Evolutionary conservation across 768 basidiomycete genomes (phyloP), one percentile per base, ranked within the genome.

Genomic region (Calvatia gigantea): DNA sequence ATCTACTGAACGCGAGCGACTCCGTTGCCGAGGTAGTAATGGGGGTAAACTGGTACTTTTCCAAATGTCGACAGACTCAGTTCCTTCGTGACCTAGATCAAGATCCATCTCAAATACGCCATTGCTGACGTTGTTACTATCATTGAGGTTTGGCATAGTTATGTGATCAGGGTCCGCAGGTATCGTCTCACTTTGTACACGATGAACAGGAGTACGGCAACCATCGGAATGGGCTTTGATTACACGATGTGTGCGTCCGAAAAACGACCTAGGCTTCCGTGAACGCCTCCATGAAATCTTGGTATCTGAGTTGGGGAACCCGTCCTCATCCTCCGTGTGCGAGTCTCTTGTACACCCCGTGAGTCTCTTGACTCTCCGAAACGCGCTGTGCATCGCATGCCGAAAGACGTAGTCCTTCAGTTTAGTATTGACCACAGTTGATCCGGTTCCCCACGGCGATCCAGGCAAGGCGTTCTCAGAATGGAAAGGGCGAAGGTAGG

Each of bases 391-490:
- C 47, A 56, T 49, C 6, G 54, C 54, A 31, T 56, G 39, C 54
- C 84, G 89, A 67, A 99, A 96, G 43, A 99, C 93, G 62, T 96
- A 94, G 65, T 98, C 94, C 70, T 94, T 95, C 56, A 99, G 75
- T 67, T 84, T 91, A 35, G 89, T 93, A 69, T 99, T 98, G 57
- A 98, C 94, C 51, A 86, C 81, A 4, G 97, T 98, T 12, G 90
- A 92, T 1, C 96, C 96, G 2, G 87, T 90, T 2, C 95, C 96
- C 75, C 80, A 81, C 43, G 79, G 79, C 11, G 76, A 75, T 17
- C 75, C 73, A 9, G 72, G 70, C n/a, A 72, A 58, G 4, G 61
- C 56, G 46, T 69, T 66, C 39, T 81, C 78, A 15, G 78, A 78
- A 57, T 63, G 64, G 58, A 75, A 79, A 4, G 73, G 60, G 7